These are phyloP conservation scores for Ceratocystis albifundus DNA, from an alignment of 2,329 filamentous ascomycete genomes.

Conservation along the genomic window DNA sequence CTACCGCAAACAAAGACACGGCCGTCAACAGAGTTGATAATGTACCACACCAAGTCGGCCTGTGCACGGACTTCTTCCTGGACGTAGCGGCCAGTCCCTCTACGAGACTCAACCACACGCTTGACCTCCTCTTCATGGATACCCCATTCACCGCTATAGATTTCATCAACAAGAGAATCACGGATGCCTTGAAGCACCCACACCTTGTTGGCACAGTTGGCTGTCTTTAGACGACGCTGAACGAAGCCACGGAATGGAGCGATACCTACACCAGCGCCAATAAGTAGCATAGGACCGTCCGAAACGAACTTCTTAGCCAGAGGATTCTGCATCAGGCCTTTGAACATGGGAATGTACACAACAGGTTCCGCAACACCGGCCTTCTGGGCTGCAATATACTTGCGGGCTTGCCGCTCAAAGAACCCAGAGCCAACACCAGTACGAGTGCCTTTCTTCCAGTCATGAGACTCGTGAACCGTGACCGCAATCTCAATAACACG, in stretches of 20 bases:
- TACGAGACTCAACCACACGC: conserved; percentile 64
- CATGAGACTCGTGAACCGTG: conserved; percentile 73
- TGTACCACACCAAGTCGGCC: conserved; percentile 95
- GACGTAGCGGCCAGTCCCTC: conserved; percentile 76
- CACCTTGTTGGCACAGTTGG: conserved; percentile 94
- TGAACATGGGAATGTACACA: conserved; percentile 81
- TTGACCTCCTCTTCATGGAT: conserved; percentile 81
- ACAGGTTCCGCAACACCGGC: conserved; percentile 44
- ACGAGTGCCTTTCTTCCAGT: conserved; percentile 62
- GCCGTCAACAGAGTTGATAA: conserved; percentile 91
- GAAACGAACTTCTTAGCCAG: conserved; percentile 82
- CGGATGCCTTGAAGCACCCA: conserved; percentile 91
- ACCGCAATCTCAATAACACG: conserved; percentile 94
- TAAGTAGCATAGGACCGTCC: conserved; percentile 94
- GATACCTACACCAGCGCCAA: conserved; percentile 91
- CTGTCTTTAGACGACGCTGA: conserved; percentile 81
- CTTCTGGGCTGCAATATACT: conserved; percentile 56
- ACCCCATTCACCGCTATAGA: conserved; percentile 94
- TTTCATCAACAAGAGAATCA: conserved; percentile 88
- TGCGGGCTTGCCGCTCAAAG: conserved; percentile 71
- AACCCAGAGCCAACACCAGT: conserved; percentile 88
- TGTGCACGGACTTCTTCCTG: conserved; percentile 89
- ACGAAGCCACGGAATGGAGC: conserved; percentile 97
- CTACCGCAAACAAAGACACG: conserved; percentile 94
- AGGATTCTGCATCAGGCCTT: conserved; percentile 94